Base-by-base conservation (phyloP, 306 rosid species). In the Pueraria montana region DNA sequence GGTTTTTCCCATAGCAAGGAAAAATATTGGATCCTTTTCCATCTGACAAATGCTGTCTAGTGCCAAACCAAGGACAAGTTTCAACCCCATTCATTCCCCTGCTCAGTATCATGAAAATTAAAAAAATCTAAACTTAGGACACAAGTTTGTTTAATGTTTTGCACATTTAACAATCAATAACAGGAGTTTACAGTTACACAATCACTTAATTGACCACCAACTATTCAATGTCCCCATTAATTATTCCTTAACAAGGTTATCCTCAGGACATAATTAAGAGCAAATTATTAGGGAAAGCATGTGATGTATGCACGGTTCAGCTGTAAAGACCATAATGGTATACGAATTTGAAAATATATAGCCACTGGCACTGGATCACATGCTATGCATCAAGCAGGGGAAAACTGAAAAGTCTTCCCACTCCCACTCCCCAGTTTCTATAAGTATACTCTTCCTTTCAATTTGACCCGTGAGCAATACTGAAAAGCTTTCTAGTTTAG, bases 21-120 rank as follows among this genome's bases (percentile, higher is more conserved):
- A 81, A 46, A 86, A 72, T 77, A 81, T 81, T 23, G 72, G 83
- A 85, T 77, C 72, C 73, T 24, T 82, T 82, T 65, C 27, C 62
- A 0, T 82, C 86, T 78, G 84, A 78, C 89, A 82, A 82, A 50
- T 30, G 80, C 27, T 86, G 72, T 76, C 80, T 21, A 36, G 32
- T 61, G 79, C 74, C 74, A 56, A 59, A 76, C 67, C 83, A 69
- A 36, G 69, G 75, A 63, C 83, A 76, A 53, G 26, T 81, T 71
- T 72, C 74, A 72, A 77, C 17, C 83, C 36, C 40, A 69, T 63
- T 46, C 65, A 46, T 63, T 61, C 64, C 30, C n/a, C 17, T 52
- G 12, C 42, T 49, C 34, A 12, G 70, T 26, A 40, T 50, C 75
- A 71, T 9, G 5, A 76, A 70, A 38, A 30, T 61, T 48, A 85